Conservation (phyloP, 768 basidiomycete species). For the Boletellus ananas region DNA sequence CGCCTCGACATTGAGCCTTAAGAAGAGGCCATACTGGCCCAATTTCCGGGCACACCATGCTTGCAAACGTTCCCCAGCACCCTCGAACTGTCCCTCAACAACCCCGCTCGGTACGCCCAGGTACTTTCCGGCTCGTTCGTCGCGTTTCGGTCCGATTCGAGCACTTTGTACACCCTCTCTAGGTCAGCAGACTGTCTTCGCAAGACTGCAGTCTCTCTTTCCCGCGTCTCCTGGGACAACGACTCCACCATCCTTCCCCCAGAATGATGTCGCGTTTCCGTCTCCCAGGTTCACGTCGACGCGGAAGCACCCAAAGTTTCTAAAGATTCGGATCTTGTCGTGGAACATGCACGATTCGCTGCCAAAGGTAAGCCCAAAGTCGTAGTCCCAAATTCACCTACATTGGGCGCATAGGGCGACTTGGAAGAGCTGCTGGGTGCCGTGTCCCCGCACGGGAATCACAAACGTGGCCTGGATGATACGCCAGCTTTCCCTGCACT, state of each 20-base stretch:
- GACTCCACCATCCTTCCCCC: conserved; percentile 16
- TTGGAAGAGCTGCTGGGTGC: conserved; percentile 66
- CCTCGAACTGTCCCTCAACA: conserved; percentile 15
- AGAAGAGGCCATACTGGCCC: conserved; percentile 26
- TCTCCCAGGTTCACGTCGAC: conserved; percentile 20
- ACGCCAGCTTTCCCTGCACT: conserved; percentile 42
- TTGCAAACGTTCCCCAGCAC: conserved; percentile 19
- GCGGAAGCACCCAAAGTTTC: conserved; percentile 36
- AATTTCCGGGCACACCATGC: conserved; percentile 18
- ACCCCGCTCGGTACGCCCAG: conserved; percentile 17
- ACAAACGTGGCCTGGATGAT: conserved; percentile 29
- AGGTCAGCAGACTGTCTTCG: conserved; percentile 42
- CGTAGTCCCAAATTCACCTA: not conserved
- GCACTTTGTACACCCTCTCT: not conserved
- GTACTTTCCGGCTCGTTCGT: conserved; percentile 6
- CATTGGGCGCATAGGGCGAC: conserved; percentile 52
- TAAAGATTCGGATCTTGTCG: conserved; percentile 68
- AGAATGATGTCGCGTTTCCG: conserved; percentile 20
- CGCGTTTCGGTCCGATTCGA: conserved; percentile 8
- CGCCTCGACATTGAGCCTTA: conserved; percentile 27
- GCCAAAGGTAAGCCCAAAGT: conserved; percentile 51
- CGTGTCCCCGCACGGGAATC: conserved; percentile 40
- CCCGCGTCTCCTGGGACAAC: conserved; percentile 34
- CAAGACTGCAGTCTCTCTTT: conserved; percentile 52
- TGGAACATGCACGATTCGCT: conserved; percentile 88